Percentiles rank a stretch among this genome's conserved stretches.
Evolutionary conservation across 441 rosid genomes (phyloP).

Genomic region (Syzygium syzygioides): DNA sequence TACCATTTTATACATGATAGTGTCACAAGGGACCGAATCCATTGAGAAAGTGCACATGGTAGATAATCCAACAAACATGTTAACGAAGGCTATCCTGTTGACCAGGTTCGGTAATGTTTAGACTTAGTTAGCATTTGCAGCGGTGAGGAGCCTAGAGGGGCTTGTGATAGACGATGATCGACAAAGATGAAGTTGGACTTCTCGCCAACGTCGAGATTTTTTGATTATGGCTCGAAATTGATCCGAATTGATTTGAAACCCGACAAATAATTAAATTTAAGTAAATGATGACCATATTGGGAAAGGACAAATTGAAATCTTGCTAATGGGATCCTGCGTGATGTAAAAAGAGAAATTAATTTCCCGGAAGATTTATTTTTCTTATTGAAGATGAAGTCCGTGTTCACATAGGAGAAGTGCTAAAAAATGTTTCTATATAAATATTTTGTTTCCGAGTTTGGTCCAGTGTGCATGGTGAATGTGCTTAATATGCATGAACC

Average conservation of each 20-base stretch:
- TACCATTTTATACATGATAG: neutral
- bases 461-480: neutral
- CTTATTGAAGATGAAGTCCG: neutral
- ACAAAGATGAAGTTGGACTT: neutral
- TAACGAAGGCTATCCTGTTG: neutral
- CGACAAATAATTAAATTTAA: neutral
- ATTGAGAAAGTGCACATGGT: neutral
- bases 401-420: neutral
- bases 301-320: neutral
- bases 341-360: neutral
- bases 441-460: neutral
- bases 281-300: neutral
- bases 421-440: neutral
- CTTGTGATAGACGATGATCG: rapidly evolving
- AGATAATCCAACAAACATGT: neutral
- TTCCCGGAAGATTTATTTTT: neutral
- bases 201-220: neutral
- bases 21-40: neutral
- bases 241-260: neutral
- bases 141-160: no score
- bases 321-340: neutral
- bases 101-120: no score
- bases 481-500: neutral
- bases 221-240: neutral
- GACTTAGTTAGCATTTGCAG: no score